Percentiles rank a stretch among this genome's conserved stretches.
Conservation (phyloP, 164 flowering plant genomes). For the Liriodendron chinense region DNA sequence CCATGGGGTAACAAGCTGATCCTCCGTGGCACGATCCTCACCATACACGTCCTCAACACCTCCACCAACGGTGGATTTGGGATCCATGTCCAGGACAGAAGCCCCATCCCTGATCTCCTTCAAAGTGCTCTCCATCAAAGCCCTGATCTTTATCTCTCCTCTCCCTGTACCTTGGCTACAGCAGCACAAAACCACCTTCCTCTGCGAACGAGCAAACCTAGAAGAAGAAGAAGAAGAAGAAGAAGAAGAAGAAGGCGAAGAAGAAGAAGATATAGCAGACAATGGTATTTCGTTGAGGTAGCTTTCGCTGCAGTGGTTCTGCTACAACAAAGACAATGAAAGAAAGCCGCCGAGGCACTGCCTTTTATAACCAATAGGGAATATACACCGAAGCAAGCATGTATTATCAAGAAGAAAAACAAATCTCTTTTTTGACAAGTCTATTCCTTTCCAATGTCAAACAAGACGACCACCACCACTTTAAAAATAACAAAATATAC, state of each 20-base stretch:
- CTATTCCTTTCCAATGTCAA: not conserved
- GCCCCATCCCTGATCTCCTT: slow-evolving; percentile 32
- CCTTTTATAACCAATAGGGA: not conserved
- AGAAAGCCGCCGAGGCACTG: not conserved
- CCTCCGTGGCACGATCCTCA: slow-evolving; percentile 72
- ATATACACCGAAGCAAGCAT: not conserved
- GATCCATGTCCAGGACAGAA: slow-evolving; percentile 36
- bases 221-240: slow-evolving; percentile 11
- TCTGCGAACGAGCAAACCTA: slow-evolving; percentile 23
- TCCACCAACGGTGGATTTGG: slow-evolving; percentile 54
- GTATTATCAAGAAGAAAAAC: not conserved
- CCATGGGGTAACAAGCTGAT: slow-evolving; percentile 76
- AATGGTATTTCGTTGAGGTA: not conserved
- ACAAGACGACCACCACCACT: slow-evolving; percentile 7
- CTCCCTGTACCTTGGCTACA: slow-evolving; percentile 12
- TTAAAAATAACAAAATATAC: not conserved
- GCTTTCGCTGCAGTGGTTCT: slow-evolving; percentile 18
- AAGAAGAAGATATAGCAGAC: slow-evolving; percentile 8
- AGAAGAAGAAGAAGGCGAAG: not conserved
- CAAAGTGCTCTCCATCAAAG: slow-evolving; percentile 28
- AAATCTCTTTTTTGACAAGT: not conserved
- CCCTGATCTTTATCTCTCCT: slow-evolving; percentile 17
- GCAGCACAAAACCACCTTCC: slow-evolving; percentile 18
- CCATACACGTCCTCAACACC: slow-evolving; percentile 71
- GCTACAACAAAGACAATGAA: slow-evolving; percentile 9